phyloP scores from a whole-genome alignment of 306 rosid species.

The Coriaria nepalensis region DNA sequence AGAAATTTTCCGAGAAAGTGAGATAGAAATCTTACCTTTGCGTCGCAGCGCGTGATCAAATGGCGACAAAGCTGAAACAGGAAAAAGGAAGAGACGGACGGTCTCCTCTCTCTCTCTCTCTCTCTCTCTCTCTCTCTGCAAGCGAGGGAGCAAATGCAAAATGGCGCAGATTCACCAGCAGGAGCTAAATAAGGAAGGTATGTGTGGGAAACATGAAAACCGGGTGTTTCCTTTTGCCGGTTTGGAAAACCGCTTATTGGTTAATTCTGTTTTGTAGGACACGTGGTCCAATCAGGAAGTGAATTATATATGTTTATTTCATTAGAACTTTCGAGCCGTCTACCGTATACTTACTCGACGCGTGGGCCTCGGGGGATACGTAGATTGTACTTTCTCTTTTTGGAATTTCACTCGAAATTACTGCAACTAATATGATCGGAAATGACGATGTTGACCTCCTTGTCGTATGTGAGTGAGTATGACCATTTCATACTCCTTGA shows the following conservation, averaged over 20 bases:
- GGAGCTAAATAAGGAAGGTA: slow-evolving; percentile 66
- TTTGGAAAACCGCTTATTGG: slow-evolving; percentile 21
- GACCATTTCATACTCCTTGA: no score
- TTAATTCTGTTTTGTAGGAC: neutral
- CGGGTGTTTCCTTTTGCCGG: slow-evolving; percentile 3
- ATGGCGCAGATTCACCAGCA: slow-evolving; percentile 22
- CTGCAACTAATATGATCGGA: neutral
- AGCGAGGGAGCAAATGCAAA: neutral
- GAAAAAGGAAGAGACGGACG: neutral
- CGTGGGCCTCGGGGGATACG: slow-evolving; percentile 33
- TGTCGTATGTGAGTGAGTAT: no score
- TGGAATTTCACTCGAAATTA: neutral
- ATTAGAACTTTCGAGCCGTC: slow-evolving; percentile 14
- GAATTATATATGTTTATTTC: neutral
- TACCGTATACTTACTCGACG: slow-evolving; percentile 36
- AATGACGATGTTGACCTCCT: neutral
- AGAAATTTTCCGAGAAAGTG: slow-evolving; percentile 24
- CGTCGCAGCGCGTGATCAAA: slow-evolving; percentile 15
- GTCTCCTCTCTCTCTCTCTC: neutral
- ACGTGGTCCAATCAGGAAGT: slow-evolving; percentile 44
- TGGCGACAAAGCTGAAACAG: slow-evolving; percentile 30
- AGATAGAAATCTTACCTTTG: slow-evolving; percentile 27
- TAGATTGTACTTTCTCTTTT: slow-evolving; percentile 7
- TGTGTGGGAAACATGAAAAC: slow-evolving; percentile 20
- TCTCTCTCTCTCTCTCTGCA: neutral